A percentile compares a stretch with the other conserved stretches of the same genome.
Evolutionary conservation across 768 basidiomycete species (phyloP).

Genomic region (Fomitopsis pulvina): DNA sequence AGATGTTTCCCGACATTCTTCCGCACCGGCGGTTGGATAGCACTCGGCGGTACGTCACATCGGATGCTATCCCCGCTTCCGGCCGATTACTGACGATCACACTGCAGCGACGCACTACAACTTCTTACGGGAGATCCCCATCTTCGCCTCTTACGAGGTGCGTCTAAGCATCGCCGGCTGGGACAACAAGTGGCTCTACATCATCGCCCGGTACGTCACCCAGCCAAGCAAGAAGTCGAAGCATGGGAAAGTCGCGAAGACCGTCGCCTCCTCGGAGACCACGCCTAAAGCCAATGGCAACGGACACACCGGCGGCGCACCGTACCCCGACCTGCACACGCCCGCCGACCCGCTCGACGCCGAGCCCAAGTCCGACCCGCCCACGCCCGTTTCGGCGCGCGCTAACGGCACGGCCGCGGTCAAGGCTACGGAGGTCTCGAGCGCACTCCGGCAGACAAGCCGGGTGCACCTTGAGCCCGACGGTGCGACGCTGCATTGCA

Average conservation of each 20-base stretch:
- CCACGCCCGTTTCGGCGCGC: slow-evolving; percentile 9
- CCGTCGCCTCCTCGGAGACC: background rate
- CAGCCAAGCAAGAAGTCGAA: slow-evolving; percentile 30
- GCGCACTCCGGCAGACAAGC: slow-evolving; percentile 3
- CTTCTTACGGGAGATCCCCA: slow-evolving; percentile 67
- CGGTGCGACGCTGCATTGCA: slow-evolving; percentile 53
- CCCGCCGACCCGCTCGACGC: slow-evolving; percentile 26
- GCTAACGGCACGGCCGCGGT: slow-evolving; percentile 1
- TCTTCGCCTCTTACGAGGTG: slow-evolving; percentile 56
- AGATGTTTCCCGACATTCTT: slow-evolving; percentile 51
- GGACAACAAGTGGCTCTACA: slow-evolving; percentile 82
- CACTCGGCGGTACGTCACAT: slow-evolving; percentile 37
- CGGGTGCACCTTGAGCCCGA: slow-evolving; percentile 36
- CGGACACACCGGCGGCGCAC: slow-evolving; percentile 13
- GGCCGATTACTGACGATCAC: background rate
- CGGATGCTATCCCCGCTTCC: background rate
- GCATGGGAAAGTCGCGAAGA: slow-evolving; percentile 2
- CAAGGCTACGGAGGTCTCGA: background rate
- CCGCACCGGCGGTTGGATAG: slow-evolving; percentile 53
- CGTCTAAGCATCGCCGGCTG: slow-evolving; percentile 50
- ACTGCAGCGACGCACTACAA: slow-evolving; percentile 54
- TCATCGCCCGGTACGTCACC: slow-evolving; percentile 59
- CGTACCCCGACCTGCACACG: slow-evolving; percentile 28
- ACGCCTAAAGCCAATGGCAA: background rate
- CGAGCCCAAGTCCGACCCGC: slow-evolving; percentile 1